Evolutionary conservation across 257 asterid genomes (phyloP), one percentile per base, ranked within the genome.

Genomic region (Gentiana dahurica): DNA sequence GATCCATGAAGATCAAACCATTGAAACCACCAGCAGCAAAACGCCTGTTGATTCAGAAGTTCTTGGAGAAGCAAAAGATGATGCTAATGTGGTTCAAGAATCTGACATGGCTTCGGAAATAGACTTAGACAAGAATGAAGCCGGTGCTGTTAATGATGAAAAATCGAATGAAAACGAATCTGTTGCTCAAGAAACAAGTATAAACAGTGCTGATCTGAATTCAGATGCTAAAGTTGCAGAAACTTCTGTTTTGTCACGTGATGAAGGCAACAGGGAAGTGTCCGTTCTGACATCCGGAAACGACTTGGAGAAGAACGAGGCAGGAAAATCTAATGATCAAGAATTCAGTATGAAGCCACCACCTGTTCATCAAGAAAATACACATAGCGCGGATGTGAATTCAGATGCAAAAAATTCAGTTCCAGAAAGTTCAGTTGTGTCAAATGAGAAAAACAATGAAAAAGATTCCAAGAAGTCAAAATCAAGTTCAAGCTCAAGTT

Each of bases 401-500:
- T 53, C 50, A 33, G 68, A 52, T 48, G 12, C 51, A 8, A 56
- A 59, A 11, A 58, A 12, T 44, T 44, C 70, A 72, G 51, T 51
- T 41, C 53, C 69, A 33, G 57, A 68, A 54, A 67, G 65, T 61
- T 68, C 75, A 32, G 34, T 62, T 36, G 11, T 62, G 53, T 41
- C 71, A 54, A 66, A 54, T 58, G 68, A 33, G 53, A 54, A 65
- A 61, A 72, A 69, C 54, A 73, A 75, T 60, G 65, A 62, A 64
- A 65, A 65, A 56, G 52, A 49, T 44, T 55, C 77, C 77, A 12
- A 65, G 37, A 65, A 76, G 75, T 65, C 81, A 11, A 81, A 81
- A 47, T 81, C 94, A 2, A 80, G 82, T 33, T 74, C 81, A 0
- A 75, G 76, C 68, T 71, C 80, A 1, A 81, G 86, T 73, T 82